Evolutionary conservation across 2,329 filamentous ascomycete species (phyloP).

Genomic region (Cladobotryum protrusum): DNA sequence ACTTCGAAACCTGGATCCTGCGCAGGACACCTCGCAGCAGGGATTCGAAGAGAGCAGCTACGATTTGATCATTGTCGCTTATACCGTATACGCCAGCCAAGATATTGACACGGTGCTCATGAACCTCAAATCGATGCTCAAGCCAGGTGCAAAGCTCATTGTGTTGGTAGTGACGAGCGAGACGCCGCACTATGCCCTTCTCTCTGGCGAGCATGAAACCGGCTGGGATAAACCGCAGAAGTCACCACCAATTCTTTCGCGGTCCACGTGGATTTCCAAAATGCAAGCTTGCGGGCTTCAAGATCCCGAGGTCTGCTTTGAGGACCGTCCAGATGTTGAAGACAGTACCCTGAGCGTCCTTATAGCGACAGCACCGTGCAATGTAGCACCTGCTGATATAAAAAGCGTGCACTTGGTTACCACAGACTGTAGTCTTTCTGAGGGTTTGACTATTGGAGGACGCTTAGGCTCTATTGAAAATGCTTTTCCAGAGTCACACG

Average conservation of each 20-base stretch:
- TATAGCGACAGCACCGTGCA: no score
- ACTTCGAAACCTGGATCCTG: conserved; percentile 23
- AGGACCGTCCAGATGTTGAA: not conserved
- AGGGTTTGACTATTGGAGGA: no score
- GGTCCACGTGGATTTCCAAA: not conserved
- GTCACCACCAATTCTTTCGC: not conserved
- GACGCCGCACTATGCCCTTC: conserved; percentile 2
- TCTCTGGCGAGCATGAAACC: conserved; percentile 13
- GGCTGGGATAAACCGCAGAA: not conserved
- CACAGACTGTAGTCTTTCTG: no score
- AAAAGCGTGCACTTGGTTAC: no score
- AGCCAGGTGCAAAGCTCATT: no score
- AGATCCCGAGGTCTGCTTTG: not conserved
- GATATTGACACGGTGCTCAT: no score
- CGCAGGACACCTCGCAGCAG: conserved; percentile 24
- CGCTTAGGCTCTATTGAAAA: no score
- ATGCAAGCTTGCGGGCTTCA: not conserved
- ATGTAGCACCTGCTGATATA: no score
- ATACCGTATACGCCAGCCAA: conserved; percentile 23
- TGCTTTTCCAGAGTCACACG: no score
- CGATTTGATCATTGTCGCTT: conserved; percentile 30
- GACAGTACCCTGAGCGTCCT: no score
- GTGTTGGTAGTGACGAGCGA: no score
- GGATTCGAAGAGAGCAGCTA: conserved; percentile 26
- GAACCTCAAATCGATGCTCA: no score